Base-by-base conservation (phyloP, 2,329 filamentous ascomycete species). In the Allantophomopsis cytisporea region DNA sequence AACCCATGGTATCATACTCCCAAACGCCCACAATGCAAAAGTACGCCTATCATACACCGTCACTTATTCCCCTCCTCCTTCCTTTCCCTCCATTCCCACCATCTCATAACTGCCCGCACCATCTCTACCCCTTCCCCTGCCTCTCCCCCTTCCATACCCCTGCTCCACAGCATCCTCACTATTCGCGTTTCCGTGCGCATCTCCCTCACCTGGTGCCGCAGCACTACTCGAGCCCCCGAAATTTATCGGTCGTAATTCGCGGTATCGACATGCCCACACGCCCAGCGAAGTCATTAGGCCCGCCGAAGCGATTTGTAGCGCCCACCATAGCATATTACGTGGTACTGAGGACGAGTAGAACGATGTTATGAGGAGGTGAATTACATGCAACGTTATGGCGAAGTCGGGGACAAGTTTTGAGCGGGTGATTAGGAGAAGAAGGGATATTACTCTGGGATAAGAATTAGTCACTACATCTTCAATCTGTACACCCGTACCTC, bases 391-490 rank as follows among this genome's bases (percentile, higher is more conserved):
- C 2, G 89, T 94, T 17, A 95, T 66, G 23, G 86, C 84, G 58
- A 96, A 98, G 62, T 98, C 91, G 49, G 86, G 86, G 38, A 96
- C 83, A 44, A 96, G 81, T 60, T 96, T 96, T 36, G 83, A 91
- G 45, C 91, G 85, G 15, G 81, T 79, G 49, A 98, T 76, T 42
- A 96, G 67, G 39, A 89, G 63, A 38, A 94, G 76, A 42, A 95
- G 80, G 33, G 86, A 83, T 42, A 93, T 76, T 33, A 85, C 76
- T 56, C 89, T 96, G 54, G 14, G 32, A 6, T 37, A 4, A 18
- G 5, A 5, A 10, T 37, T 13, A 41, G 43, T 4, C 23, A 8
- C 8, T 28, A 12, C 23, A 10, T 12, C 11, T 12, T 10, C 5
- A 3, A 28, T 28, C 3, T 12, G 20, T n/a, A n/a, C 18, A 20